phyloP scores from a whole-genome alignment of 2,329 filamentous ascomycete genomes.

The Bipolaris bicolor region DNA sequence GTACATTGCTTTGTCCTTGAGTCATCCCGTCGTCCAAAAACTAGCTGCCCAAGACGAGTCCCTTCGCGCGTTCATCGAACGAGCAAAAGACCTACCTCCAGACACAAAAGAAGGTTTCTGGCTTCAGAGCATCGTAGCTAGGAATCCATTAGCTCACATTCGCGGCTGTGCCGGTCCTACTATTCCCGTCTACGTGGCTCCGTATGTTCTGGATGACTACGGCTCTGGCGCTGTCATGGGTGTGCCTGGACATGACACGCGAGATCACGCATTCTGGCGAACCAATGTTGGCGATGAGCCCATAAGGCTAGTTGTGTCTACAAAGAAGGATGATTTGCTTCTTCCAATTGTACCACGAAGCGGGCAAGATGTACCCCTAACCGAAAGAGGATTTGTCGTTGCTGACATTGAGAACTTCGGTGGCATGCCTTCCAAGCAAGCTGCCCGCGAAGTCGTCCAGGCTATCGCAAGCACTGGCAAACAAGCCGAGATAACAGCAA shows the following conservation, averaged over 20 bases:
- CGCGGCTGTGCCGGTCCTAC: constrained; percentile 57
- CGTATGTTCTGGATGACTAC: constrained; percentile 85
- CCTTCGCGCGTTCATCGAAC: constrained; percentile 71
- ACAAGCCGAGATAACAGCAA: constrained; percentile 68
- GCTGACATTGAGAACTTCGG: constrained; percentile 68
- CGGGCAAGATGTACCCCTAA: constrained; percentile 62
- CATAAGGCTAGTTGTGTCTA: constrained; percentile 63
- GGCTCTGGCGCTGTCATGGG: constrained; percentile 91
- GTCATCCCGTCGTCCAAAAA: constrained; percentile 70
- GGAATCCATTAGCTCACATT: constrained; percentile 58
- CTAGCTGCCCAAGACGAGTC: constrained; percentile 65
- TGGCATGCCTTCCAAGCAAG: constrained; percentile 68
- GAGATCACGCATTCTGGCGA: constrained; percentile 82
- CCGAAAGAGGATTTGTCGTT: constrained; percentile 71
- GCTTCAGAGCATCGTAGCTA: constrained; percentile 55
- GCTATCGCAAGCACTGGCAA: constrained; percentile 56
- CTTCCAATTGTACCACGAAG: constrained; percentile 28
- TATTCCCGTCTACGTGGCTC: constrained; percentile 79
- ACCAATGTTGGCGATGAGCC: constrained; percentile 67
- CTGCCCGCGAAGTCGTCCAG: constrained; percentile 64
- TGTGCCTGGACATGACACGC: constrained; percentile 81
- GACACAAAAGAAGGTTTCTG: constrained; percentile 70
- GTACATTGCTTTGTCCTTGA: constrained; percentile 78
- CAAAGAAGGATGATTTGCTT: constrained; percentile 12
- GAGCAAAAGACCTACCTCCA: constrained; percentile 58